These are phyloP conservation scores for Ceratobasidium sp. DNA, from an alignment of 1,284 basidiomycete genomes.

Conservation along the genomic window DNA sequence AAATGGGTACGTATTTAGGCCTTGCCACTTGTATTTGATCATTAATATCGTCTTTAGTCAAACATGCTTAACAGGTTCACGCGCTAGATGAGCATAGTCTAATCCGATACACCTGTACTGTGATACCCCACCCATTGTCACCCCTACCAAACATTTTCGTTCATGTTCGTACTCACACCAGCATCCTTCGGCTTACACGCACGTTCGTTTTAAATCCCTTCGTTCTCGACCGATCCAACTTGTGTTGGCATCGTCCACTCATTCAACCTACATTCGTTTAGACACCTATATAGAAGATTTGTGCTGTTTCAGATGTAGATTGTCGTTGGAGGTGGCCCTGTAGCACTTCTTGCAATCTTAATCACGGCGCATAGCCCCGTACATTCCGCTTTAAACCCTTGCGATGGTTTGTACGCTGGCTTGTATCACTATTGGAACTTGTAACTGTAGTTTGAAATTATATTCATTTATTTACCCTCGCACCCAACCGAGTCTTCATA, in stretches of 20 bases:
- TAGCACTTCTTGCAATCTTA: not conserved
- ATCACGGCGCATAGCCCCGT: not conserved
- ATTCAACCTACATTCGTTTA: conserved; percentile 20
- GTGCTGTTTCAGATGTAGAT: conserved; percentile 8
- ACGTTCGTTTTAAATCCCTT: conserved; percentile 33
- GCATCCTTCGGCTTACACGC: conserved; percentile 15
- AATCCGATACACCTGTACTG: not conserved
- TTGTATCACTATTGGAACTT: conserved; percentile 31
- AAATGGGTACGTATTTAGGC: conserved; percentile 25
- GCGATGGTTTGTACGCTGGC: conserved; percentile 5
- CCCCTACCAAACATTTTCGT: conserved; percentile 24
- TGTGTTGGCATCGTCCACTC: conserved; percentile 21
- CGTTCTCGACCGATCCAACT: conserved; percentile 13
- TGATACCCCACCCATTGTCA: conserved; percentile 17
- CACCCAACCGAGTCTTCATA: not conserved
- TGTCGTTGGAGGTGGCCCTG: conserved; percentile 6
- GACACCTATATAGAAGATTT: conserved; percentile 11
- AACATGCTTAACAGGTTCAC: conserved; percentile 39
- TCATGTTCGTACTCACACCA: conserved; percentile 1
- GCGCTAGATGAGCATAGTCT: conserved; percentile 10
- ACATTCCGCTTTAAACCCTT: conserved; percentile 8
- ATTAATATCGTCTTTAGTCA: conserved; percentile 6
- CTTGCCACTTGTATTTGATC: not conserved
- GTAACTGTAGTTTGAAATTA: conserved; percentile 29
- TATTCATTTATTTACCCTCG: conserved; percentile 25